Percentiles rank a stretch among this genome's conserved stretches.
phyloP scores from a whole-genome alignment of 495 filamentous ascomycete species.

The Penicillium canariense region DNA sequence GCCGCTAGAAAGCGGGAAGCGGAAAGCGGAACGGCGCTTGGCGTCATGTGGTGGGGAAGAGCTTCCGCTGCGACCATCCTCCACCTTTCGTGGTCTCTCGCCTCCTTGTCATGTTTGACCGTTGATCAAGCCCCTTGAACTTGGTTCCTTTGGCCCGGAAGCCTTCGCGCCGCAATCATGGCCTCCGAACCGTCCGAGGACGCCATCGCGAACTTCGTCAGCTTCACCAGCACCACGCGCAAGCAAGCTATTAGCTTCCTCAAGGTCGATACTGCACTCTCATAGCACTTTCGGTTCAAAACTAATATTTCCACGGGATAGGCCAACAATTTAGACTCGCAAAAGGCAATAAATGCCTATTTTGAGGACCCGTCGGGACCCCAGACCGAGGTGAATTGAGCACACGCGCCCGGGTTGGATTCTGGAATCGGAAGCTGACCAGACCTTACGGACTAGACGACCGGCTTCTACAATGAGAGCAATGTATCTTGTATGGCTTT shows the following conservation, averaged over 20 bases:
- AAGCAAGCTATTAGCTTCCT: constrained; percentile 48
- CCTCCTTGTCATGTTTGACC: constrained; percentile 3
- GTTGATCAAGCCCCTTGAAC: neutral
- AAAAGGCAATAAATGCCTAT: constrained; percentile 54
- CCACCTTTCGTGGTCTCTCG: neutral
- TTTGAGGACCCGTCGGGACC: constrained; percentile 49
- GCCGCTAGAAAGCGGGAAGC: neutral
- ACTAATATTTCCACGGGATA: constrained; percentile 15
- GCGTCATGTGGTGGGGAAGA: constrained; percentile 44
- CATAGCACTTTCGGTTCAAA: neutral
- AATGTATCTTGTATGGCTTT: constrained; percentile 19
- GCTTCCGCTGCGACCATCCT: constrained; percentile 9
- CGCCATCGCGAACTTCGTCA: constrained; percentile 46
- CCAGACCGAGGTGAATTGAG: constrained; percentile 29
- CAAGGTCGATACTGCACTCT: constrained; percentile 31
- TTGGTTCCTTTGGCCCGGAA: neutral
- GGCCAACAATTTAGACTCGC: constrained; percentile 48
- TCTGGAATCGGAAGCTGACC: constrained; percentile 11
- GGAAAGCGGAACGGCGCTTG: constrained; percentile 22
- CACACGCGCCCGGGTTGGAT: neutral
- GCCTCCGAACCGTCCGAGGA: constrained; percentile 45
- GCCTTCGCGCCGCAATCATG: constrained; percentile 25
- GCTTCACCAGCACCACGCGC: constrained; percentile 44
- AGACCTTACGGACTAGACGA: constrained; percentile 13
- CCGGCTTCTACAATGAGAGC: constrained; percentile 26